Evolutionary conservation across 495 filamentous ascomycete species (phyloP).

Genomic region (Neurospora cerealis): DNA sequence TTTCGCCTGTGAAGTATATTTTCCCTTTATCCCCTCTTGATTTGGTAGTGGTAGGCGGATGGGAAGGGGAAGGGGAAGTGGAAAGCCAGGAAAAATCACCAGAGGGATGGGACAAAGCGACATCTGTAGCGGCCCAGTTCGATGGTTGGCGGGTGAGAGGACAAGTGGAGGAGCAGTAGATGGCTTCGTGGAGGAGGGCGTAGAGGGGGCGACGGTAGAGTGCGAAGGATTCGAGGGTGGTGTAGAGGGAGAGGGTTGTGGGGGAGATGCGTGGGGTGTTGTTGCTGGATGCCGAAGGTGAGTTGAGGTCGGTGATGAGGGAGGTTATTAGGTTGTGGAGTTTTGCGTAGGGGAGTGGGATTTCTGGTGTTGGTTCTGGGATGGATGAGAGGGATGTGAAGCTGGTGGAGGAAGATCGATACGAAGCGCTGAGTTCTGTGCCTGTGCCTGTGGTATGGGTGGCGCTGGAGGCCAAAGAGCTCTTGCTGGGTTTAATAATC

Average conservation of each 20-base stretch:
- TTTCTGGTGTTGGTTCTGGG: background rate
- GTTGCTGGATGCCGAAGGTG: background rate
- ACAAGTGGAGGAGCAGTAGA: slow-evolving; percentile 8
- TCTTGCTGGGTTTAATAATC: background rate
- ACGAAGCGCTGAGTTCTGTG: background rate
- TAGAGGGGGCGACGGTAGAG: slow-evolving; percentile 17
- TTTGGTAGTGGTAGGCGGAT: too few relatives aligned
- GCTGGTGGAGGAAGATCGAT: background rate
- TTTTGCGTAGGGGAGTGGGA: background rate
- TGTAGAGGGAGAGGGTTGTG: background rate
- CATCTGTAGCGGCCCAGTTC: slow-evolving; percentile 34
- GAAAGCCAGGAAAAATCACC: slow-evolving; percentile 33
- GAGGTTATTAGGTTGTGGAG: background rate
- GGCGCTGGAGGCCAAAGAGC: background rate
- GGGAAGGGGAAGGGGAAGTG: too few relatives aligned
- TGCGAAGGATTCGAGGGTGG: slow-evolving; percentile 2
- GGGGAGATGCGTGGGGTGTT: slow-evolving; percentile 12
- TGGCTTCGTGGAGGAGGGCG: slow-evolving; percentile 17
- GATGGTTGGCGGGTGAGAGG: background rate
- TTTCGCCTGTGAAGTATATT: slow-evolving; percentile 92
- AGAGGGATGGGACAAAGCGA: slow-evolving; percentile 14
- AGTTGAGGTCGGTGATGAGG: background rate
- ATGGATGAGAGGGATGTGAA: background rate
- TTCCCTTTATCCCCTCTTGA: too few relatives aligned
- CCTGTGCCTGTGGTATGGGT: background rate